phyloP scores from a whole-genome alignment of 345 rosid species.

The Mercurialis annua region DNA sequence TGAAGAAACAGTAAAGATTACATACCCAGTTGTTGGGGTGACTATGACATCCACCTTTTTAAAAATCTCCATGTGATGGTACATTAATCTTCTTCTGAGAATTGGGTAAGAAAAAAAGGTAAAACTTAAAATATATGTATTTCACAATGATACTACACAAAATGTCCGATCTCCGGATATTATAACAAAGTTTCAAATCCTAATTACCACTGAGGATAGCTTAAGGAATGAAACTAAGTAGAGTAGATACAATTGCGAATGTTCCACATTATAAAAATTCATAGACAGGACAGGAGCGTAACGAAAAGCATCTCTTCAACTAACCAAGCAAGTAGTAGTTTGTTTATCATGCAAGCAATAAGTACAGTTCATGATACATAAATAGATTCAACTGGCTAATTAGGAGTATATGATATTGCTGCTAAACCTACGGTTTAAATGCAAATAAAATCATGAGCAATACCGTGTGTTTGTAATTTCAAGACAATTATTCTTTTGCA shows the following conservation, averaged over 20 bases:
- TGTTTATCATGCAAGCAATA: neutral
- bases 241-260: neutral
- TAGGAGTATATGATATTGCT: neutral
- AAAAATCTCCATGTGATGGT: slow-evolving; percentile 77
- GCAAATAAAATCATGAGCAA: too few relatives aligned
- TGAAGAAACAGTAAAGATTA: slow-evolving; percentile 2
- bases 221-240: neutral
- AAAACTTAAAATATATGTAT: neutral
- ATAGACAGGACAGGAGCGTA: neutral
- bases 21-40: slow-evolving; percentile 83
- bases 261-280: neutral
- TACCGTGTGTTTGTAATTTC: too few relatives aligned
- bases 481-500: neutral
- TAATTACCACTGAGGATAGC: neutral
- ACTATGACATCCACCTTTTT: slow-evolving; percentile 77
- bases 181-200: neutral
- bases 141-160: neutral
- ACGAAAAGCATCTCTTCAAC: slow-evolving; percentile 1
- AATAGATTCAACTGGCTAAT: neutral
- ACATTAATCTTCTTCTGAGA: slow-evolving; percentile 74
- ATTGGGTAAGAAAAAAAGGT: slow-evolving; percentile 6
- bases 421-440: neutral
- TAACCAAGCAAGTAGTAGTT: neutral
- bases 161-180: neutral
- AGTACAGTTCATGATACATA: neutral